phyloP scores from a whole-genome alignment of 2,329 filamentous ascomycete species.

The Xylaria sp. region DNA sequence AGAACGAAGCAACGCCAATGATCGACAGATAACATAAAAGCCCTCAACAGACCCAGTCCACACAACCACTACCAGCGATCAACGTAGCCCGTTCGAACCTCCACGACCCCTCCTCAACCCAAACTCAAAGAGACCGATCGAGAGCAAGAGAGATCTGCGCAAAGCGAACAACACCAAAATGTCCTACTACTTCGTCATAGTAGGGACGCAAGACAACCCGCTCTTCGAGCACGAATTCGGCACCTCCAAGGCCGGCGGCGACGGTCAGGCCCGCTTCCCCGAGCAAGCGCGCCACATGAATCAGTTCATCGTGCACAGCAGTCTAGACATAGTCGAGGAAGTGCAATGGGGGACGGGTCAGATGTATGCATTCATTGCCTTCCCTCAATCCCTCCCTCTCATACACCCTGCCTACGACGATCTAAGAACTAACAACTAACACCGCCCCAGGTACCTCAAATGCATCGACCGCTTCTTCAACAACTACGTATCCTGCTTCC shows the following conservation, averaged over 20 bases:
- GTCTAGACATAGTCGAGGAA: slow-evolving; percentile 92
- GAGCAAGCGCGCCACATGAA: slow-evolving; percentile 90
- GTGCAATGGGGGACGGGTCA: slow-evolving; percentile 85
- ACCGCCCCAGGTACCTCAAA: slow-evolving; percentile 67
- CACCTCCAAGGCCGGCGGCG: slow-evolving; percentile 90
- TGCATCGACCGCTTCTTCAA: slow-evolving; percentile 96
- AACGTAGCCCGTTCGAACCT: neutral
- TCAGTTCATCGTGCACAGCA: slow-evolving; percentile 94
- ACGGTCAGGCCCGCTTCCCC: slow-evolving; percentile 82
- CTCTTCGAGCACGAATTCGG: slow-evolving; percentile 97
- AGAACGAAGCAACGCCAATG: slow-evolving; percentile 18
- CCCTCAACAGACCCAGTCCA: neutral
- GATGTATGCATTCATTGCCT: slow-evolving; percentile 51
- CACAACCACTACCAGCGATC: neutral
- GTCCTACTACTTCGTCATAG: slow-evolving; percentile 98
- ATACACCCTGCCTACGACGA: neutral
- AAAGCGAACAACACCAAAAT: slow-evolving; percentile 42
- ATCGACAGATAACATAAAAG: slow-evolving; percentile 20
- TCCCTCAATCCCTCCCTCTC: neutral
- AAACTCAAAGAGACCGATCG: neutral
- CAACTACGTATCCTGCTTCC: slow-evolving; percentile 89
- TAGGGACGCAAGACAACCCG: slow-evolving; percentile 91
- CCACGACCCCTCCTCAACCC: neutral
- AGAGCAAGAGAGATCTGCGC: neutral
- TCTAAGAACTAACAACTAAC: neutral